These are phyloP conservation scores for Ambrosiella cleistominuta DNA, from an alignment of 2,329 filamentous ascomycete genomes.

Conservation along the genomic window DNA sequence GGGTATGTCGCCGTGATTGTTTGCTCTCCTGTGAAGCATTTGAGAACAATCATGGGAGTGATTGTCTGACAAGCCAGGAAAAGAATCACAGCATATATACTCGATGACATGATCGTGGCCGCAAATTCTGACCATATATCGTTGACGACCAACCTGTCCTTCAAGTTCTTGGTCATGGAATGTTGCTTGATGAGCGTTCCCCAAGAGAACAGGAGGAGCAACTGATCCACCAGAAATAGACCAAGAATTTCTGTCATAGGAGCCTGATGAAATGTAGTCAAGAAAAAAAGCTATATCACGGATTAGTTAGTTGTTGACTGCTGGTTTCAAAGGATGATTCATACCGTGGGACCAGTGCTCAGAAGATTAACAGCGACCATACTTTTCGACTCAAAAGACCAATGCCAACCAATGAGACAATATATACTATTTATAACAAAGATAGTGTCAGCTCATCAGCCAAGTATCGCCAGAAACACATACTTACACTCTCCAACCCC, in stretches of 20 bases:
- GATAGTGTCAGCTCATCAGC: conserved; percentile 1
- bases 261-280: conserved; percentile 61
- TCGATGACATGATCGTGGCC: conserved; percentile 49
- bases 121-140: conserved; percentile 45
- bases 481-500: conserved; percentile 29
- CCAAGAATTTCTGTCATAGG: conserved; percentile 32
- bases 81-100: conserved; percentile 58
- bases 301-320: background rate
- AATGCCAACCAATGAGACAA: conserved; percentile 54
- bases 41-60: conserved; percentile 54
- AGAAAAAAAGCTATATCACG: conserved; percentile 44
- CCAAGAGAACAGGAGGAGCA: conserved; percentile 33
- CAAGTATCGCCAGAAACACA: background rate
- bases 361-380: conserved; percentile 48
- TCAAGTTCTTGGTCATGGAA: conserved; percentile 40
- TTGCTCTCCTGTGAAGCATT: conserved; percentile 55
- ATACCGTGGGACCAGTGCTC: conserved; percentile 54
- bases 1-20: conserved; percentile 51
- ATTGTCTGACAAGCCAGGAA: conserved; percentile 51
- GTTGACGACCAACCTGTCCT: conserved; percentile 45
- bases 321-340: conserved; percentile 15
- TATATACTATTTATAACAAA: conserved; percentile 4
- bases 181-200: background rate
- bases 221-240: background rate
- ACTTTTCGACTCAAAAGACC: conserved; percentile 57